Base-by-base conservation (phyloP, 768 basidiomycete species). In the Rhodotorula babjevae region DNA sequence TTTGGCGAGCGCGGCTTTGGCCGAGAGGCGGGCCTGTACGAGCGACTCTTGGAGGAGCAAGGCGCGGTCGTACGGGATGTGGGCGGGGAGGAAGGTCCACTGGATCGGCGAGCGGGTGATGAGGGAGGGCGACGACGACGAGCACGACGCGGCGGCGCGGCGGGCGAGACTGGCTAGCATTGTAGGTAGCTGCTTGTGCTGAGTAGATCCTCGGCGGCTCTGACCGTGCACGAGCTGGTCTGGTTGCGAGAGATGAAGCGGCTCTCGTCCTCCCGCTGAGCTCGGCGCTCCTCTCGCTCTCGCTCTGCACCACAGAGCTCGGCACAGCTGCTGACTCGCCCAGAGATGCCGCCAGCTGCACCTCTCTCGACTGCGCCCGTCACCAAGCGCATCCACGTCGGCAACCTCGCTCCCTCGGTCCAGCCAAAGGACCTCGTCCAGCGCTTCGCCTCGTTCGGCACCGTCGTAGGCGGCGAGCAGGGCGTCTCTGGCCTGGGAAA, bases 11-110 rank as follows among this genome's bases (percentile, higher is more conserved):
- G 66, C n/a, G 31, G 49, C 62, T 58, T 65, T 62, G 27, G 79
- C 72, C 19, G n/a, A 44, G 2, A 71, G 62, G 5, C 72, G 62
- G 6, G 46, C 52, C 27, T 69, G 66, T 16, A 67, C 65, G 70
- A 76, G 53, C 31, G 67, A 63, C 31, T 69, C 71, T 57, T 83
- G 83, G n/a, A 83, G 77, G 62, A 77, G 76, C 47, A 82, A 69
- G 15, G 80, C 82, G 8, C 78, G 71, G 0, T 15, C 19, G 67
- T 78, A 76, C 23, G 76, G 71, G 27, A 76, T 40, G 2, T 56
- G 71, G 47, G n/a, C 23, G 27, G 71, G 73, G 33, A 78, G 65
- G 66, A 65, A 69, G 0, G 72, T 71, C 70, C 67, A 75, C 14
- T 57, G 49, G 52, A 78, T 42, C 0, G 73, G 76, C 2, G 62